These are phyloP conservation scores for Nicotiana rustica DNA, from an alignment of 305 asterid genomes.

Conservation along the genomic window DNA sequence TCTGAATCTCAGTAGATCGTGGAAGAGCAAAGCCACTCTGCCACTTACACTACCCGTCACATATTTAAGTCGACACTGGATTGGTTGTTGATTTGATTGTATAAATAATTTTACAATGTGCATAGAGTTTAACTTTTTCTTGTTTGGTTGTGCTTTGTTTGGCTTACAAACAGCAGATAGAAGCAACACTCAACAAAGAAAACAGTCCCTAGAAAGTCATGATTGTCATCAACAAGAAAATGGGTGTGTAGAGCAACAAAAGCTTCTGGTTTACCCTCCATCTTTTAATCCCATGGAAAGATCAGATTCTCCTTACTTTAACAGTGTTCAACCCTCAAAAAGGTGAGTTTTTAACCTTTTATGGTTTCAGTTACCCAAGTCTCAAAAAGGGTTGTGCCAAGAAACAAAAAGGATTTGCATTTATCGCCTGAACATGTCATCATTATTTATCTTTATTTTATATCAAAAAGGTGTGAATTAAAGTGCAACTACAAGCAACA, in stretches of 20 bases:
- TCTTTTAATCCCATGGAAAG: slow-evolving; percentile 23
- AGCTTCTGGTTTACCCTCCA: neutral
- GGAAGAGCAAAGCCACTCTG: too few relatives aligned
- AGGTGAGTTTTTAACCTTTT: slow-evolving; percentile 32
- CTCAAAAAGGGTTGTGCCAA: neutral
- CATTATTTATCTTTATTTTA: neutral
- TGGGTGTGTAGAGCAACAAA: slow-evolving; percentile 36
- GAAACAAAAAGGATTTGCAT: slow-evolving; percentile 31
- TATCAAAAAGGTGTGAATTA: too few relatives aligned
- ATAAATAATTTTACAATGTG: too few relatives aligned
- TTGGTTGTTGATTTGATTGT: too few relatives aligned
- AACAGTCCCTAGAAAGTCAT: slow-evolving; percentile 32
- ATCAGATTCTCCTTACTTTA: slow-evolving; percentile 33
- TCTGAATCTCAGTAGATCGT: too few relatives aligned
- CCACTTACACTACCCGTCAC: too few relatives aligned
- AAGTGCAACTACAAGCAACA: neutral
- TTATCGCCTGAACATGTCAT: neutral
- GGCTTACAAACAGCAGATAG: slow-evolving; percentile 23
- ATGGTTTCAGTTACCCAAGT: slow-evolving; percentile 14
- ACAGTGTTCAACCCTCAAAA: slow-evolving; percentile 36
- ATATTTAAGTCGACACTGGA: too few relatives aligned
- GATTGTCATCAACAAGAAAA: neutral
- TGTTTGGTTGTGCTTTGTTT: slow-evolving; percentile 18
- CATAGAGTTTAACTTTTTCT: neutral
- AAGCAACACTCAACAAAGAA: slow-evolving; percentile 33